Conservation (phyloP, 23 red algal species). For the Pyropia haitanensis region DNA sequence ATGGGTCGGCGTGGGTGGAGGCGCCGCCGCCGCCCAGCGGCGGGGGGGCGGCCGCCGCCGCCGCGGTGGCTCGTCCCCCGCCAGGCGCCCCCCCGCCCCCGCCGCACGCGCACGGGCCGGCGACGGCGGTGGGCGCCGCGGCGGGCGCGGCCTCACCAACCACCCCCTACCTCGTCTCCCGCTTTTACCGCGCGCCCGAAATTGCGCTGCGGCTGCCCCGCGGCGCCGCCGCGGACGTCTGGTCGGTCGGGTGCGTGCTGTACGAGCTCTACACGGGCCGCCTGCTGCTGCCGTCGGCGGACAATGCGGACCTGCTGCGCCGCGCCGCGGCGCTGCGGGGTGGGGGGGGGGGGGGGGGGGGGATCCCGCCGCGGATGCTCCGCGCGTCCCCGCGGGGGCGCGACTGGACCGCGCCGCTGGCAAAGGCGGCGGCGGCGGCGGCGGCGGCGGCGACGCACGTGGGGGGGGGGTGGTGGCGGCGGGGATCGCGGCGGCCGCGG, state of each 20-base stretch:
- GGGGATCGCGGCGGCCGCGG: no score
- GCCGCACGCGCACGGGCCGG: no score
- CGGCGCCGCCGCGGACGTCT: constrained; percentile 7
- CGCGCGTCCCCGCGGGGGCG: no score
- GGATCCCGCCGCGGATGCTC: no score
- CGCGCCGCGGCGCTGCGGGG: constrained; percentile 7
- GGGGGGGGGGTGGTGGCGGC: no score
- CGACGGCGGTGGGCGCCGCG: neutral
- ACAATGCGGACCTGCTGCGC: constrained; percentile 16
- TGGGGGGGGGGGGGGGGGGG: no score
- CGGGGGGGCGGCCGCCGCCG: neutral
- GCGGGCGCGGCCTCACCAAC: neutral
- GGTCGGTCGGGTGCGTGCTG: constrained; percentile 19
- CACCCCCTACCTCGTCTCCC: constrained; percentile 18
- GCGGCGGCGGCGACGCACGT: no score
- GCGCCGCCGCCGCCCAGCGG: no score
- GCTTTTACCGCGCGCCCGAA: constrained; percentile 20
- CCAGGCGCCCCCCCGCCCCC: no score
- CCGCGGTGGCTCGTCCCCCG: no score
- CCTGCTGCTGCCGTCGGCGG: constrained; percentile 2
- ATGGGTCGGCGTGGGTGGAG: neutral
- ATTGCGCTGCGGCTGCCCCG: constrained; percentile 2
- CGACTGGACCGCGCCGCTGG: no score
- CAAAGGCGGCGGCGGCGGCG: no score
- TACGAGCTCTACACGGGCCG: constrained; percentile 23